Evolutionary conservation across 164 flowering plant genomes (phyloP).

Genomic region (Tetrastigma voinierianum): DNA sequence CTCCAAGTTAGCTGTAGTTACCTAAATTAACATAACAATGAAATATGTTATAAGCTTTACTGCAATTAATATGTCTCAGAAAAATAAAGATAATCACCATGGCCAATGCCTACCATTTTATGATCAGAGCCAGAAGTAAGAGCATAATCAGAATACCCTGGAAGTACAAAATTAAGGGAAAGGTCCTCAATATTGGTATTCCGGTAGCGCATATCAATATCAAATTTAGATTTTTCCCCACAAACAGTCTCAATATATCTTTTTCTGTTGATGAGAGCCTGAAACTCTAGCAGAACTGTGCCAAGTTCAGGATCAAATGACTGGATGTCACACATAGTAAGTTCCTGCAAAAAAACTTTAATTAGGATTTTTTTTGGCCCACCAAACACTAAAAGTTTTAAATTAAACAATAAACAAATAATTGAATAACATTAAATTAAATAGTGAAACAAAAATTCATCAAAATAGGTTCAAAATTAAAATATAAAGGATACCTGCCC

Average conservation of each 20-base stretch:
- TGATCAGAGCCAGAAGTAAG: constrained; percentile 39
- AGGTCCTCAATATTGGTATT: constrained; percentile 78
- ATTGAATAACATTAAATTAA: no score
- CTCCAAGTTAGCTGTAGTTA: constrained; percentile 64
- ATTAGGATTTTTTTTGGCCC: no score
- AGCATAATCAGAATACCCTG: constrained; percentile 81
- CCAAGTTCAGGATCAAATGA: constrained; percentile 89
- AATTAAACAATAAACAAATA: no score
- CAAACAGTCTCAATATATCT: constrained; percentile 22
- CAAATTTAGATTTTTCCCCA: constrained; percentile 15
- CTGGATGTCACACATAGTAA: constrained; percentile 63
- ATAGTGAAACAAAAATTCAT: no score
- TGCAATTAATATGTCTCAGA: constrained; percentile 1
- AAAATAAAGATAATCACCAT: neutral
- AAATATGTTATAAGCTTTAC: neutral
- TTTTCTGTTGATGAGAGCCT: constrained; percentile 63
- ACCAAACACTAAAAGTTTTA: no score
- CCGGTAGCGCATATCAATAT: constrained; percentile 35
- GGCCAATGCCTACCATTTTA: constrained; percentile 42
- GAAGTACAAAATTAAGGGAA: constrained; percentile 84
- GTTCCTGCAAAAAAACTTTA: constrained; percentile 50
- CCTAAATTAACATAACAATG: constrained; percentile 38
- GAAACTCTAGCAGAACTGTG: constrained; percentile 71
- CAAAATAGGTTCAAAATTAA: neutral
- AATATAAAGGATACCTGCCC: constrained; percentile 55